Percentiles rank a stretch among this genome's conserved stretches.
Conservation (phyloP, 768 basidiomycete genomes). For the Rhodotorula graminis region DNA sequence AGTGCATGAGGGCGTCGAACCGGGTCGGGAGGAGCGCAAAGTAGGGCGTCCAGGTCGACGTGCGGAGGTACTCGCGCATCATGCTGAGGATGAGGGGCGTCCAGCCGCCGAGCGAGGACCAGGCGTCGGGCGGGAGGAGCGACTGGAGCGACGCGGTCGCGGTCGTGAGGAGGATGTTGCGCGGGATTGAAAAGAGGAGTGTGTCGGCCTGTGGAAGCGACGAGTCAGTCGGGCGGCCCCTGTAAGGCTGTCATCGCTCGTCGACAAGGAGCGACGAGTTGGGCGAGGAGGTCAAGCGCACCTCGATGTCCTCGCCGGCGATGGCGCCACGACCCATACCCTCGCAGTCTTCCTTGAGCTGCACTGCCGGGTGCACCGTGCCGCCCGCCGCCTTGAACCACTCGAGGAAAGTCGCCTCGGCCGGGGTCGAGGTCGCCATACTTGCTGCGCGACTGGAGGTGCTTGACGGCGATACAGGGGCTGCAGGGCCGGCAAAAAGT, state of each 20-base stretch:
- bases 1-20: slow-evolving; percentile 94
- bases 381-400: slow-evolving; percentile 42
- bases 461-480: too few relatives aligned
- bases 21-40: slow-evolving; percentile 63
- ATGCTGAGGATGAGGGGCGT: slow-evolving; percentile 80
- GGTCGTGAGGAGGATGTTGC: slow-evolving; percentile 68
- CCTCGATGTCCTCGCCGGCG: slow-evolving; percentile 68
- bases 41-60: slow-evolving; percentile 62
- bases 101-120: slow-evolving; percentile 72
- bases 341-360: slow-evolving; percentile 41
- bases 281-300: slow-evolving; percentile 43
- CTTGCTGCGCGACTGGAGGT: not conserved
- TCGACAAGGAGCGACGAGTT: not conserved
- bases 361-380: slow-evolving; percentile 36
- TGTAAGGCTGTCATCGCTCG: too few relatives aligned
- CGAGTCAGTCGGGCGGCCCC: not conserved
- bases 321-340: slow-evolving; percentile 65
- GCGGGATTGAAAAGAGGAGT: slow-evolving; percentile 75
- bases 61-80: slow-evolving; percentile 80
- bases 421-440: slow-evolving; percentile 1
- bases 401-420: slow-evolving; percentile 33
- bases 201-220: slow-evolving; percentile 58
- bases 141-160: slow-evolving; percentile 65
- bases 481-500: not conserved
- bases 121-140: slow-evolving; percentile 59